Percentiles rank a stretch among this genome's conserved stretches.
Evolutionary conservation across 176 grass and related monocot species (phyloP).

Genomic region (Dactylis glomerata): DNA sequence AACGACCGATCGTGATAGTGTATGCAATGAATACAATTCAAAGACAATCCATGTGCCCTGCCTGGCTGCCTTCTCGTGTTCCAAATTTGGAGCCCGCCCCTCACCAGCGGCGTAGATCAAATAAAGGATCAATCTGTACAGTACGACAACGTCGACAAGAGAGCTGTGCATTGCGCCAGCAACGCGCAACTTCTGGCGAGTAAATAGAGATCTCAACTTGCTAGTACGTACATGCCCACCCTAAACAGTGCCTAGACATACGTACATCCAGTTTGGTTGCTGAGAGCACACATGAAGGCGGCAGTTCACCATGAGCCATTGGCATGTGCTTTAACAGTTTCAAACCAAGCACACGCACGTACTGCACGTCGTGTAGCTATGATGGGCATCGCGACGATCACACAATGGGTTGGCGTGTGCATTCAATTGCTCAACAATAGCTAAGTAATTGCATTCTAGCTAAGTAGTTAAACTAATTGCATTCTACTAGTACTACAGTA

Average conservation of each 20-base stretch:
- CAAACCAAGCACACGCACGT: not conserved
- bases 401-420: not conserved
- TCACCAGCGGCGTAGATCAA: no score
- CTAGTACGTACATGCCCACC: not conserved
- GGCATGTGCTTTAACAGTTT: not conserved
- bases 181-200: not conserved
- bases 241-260: not conserved
- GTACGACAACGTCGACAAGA: not conserved
- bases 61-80: not conserved
- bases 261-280: not conserved
- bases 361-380: not conserved
- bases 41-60: not conserved
- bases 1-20: not conserved
- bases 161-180: not conserved
- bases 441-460: no score
- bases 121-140: no score
- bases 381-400: not conserved
- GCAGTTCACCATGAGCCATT: not conserved
- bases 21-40: not conserved
- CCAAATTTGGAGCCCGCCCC: not conserved
- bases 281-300: not conserved
- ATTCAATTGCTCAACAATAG: not conserved
- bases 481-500: no score
- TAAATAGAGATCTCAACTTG: not conserved
- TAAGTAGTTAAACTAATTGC: not conserved